A percentile compares a stretch with the other conserved stretches of the same genome.
These are phyloP conservation scores for Diplodia scrobiculata DNA, from an alignment of 2,329 filamentous ascomycete genomes.

Conservation along the genomic window DNA sequence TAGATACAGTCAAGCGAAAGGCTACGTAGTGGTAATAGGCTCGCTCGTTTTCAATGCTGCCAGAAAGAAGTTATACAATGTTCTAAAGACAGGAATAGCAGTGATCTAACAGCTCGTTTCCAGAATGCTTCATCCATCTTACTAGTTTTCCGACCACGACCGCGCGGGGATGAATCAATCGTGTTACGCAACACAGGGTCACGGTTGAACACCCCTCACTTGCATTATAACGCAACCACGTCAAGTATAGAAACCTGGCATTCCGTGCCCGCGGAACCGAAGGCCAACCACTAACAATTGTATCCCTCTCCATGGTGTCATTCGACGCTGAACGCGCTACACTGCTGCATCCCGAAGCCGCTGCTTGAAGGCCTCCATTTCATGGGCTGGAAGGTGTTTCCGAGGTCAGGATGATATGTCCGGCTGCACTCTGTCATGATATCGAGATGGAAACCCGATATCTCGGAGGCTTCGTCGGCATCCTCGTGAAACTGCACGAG, in stretches of 20 bases:
- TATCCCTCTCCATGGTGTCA: not conserved
- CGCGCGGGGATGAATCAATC: too few relatives aligned
- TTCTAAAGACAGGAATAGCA: not conserved
- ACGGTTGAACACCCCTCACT: too few relatives aligned
- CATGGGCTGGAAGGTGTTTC: too few relatives aligned
- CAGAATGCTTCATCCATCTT: not conserved
- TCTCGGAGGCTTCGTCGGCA: not conserved
- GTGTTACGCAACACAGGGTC: too few relatives aligned
- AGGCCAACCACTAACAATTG: not conserved
- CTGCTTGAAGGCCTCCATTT: not conserved
- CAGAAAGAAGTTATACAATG: not conserved
- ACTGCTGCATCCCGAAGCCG: not conserved
- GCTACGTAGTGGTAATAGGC: not conserved
- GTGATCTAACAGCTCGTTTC: not conserved
- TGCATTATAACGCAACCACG: too few relatives aligned
- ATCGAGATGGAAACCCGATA: not conserved
- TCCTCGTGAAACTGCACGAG: not conserved
- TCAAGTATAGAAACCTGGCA: too few relatives aligned
- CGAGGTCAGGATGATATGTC: not conserved
- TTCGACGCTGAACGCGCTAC: not conserved
- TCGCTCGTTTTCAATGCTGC: not conserved
- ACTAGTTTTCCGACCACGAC: too few relatives aligned
- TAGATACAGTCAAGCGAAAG: not conserved
- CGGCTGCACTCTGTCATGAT: not conserved
- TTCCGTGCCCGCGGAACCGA: not conserved